Evolutionary conservation across 169 alveolate species (phyloP), one percentile per base, ranked within the genome.

Genomic region (Eimeria acervulina): DNA sequence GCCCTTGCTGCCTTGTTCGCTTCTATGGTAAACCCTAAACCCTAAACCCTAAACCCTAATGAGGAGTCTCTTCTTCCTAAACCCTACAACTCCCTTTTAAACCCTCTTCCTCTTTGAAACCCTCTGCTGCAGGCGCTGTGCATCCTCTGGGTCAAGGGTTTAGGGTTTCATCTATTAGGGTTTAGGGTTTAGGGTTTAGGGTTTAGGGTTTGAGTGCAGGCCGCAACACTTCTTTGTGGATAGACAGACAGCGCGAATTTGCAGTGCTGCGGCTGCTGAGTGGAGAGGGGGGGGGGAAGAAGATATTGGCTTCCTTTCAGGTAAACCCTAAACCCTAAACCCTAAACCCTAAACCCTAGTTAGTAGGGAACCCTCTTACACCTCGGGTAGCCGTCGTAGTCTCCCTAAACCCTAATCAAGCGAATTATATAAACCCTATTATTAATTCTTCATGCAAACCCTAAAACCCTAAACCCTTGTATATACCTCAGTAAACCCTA

Each of bases 241-340:
- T 72, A 26, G 21, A 72, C 83, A 3, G 83, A 13, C 83, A 72
- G n/a, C 3, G 83, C 7, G 83, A 72, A 36, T 26, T n/a, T 36
- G 83, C 83, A 4, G 47, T 72, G 21, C 7, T 2, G 21, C 28
- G 52, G 1, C 84, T 2, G 7, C 19, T 72, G 23, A 23, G 31
- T 21, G 12, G 38, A 26, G 31, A 31, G 0, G 84, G 83, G 5
- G 47, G 6, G 4, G 83, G 83, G 13, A 72, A 72, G 15, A n/a
- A 5, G 17, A 72, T 36, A 2, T 36, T 72, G 10, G 83, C 83
- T 26, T 72, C 83, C 19, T 72, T 72, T 17, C 52, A 28, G 38
- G 84, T 72, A 61, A 61, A 61, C 74, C 74, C 74, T 61, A 61
- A 61, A 61, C 74, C 74, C 74, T 63, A 63, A 63, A 63, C 76